These are phyloP conservation scores for Euclidium syriacum DNA, from an alignment of 345 rosid species.

Conservation along the genomic window DNA sequence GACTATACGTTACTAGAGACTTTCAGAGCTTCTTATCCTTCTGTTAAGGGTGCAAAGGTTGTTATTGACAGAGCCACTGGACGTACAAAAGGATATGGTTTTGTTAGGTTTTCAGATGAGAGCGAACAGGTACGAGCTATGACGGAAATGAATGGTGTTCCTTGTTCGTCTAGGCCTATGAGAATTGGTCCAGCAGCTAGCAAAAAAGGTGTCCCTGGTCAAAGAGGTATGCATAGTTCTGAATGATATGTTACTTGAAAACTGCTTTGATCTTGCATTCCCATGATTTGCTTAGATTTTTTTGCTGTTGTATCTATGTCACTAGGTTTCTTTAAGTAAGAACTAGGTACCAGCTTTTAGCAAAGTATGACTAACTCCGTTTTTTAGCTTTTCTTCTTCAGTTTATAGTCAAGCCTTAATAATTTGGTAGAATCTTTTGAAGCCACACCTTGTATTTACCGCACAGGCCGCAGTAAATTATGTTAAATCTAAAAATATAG, in stretches of 20 bases:
- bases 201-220: conserved; percentile 56
- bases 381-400: conserved; percentile 26
- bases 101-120: conserved; percentile 83
- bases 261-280: conserved; percentile 6
- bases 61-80: conserved; percentile 87
- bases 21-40: conserved; percentile 59
- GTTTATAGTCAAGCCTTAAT: conserved; percentile 29
- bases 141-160: conserved; percentile 86
- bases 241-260: neutral
- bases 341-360: neutral
- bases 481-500: conserved; percentile 37
- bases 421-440: conserved; percentile 45
- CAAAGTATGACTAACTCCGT: neutral
- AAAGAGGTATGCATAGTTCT: conserved; percentile 46
- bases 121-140: conserved; percentile 79
- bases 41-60: conserved; percentile 83
- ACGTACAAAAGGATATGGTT: conserved; percentile 87
- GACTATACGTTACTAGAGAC: conserved; percentile 85
- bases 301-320: neutral
- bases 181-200: conserved; percentile 75
- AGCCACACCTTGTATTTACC: conserved; percentile 44
- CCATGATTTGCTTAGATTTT: neutral
- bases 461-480: conserved; percentile 47
- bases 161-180: conserved; percentile 92
- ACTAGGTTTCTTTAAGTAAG: neutral